Percentiles rank a stretch among this genome's conserved stretches.
Evolutionary conservation across 345 rosid genomes (phyloP).

Genomic region (Hibiscus syriacus): DNA sequence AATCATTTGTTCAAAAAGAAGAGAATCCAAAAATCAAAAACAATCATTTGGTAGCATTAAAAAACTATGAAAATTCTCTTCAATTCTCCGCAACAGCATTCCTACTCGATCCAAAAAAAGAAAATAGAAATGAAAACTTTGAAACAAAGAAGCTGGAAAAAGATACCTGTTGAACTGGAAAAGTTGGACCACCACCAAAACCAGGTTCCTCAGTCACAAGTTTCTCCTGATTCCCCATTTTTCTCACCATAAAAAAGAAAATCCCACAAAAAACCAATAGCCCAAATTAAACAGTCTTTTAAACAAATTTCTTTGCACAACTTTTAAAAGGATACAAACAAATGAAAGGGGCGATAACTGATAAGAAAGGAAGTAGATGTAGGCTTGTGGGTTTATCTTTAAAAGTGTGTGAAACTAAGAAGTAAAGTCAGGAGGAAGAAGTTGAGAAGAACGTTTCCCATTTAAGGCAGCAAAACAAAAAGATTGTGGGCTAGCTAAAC

Average conservation of each 20-base stretch:
- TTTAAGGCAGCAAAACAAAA: conserved; percentile 22
- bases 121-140: neutral
- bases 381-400: neutral
- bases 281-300: neutral
- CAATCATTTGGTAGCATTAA: neutral
- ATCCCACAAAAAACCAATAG: conserved; percentile 5
- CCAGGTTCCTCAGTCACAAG: conserved; percentile 12
- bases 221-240: conserved; percentile 30
- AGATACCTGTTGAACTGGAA: conserved; percentile 22
- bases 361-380: neutral
- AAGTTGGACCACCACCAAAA: conserved; percentile 12
- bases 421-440: neutral
- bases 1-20: neutral
- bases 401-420: no score
- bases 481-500: conserved; percentile 9
- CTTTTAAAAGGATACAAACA: neutral
- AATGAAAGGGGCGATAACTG: neutral
- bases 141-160: neutral
- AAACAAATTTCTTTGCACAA: neutral
- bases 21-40: neutral
- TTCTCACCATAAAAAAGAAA: neutral
- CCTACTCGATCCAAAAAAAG: neutral
- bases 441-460: neutral
- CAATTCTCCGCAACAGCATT: neutral
- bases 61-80: neutral